Percentiles rank a stretch among this genome's conserved stretches.
Conservation (phyloP, 2,329 filamentous ascomycete species). For the Alternaria incomplexa region DNA sequence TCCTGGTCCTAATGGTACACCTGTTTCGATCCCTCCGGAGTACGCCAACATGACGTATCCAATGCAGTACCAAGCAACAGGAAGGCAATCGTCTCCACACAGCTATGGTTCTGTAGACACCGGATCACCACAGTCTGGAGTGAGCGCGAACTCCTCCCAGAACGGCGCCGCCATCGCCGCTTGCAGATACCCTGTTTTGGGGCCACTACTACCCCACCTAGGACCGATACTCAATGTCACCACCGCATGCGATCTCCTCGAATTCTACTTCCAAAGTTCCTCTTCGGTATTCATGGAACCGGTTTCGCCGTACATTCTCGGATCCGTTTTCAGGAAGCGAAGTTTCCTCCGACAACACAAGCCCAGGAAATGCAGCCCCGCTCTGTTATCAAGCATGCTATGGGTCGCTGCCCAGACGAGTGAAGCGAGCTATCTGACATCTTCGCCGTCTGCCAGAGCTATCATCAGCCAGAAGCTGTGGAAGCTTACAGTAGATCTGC, state of each 20-base stretch:
- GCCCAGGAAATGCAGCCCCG: constrained; percentile 81
- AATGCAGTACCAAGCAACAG: constrained; percentile 36
- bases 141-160: constrained; percentile 43
- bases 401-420: constrained; percentile 93
- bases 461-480: constrained; percentile 87
- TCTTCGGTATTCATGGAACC: constrained; percentile 88
- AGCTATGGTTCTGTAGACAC: constrained; percentile 46
- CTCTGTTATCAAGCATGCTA: constrained; percentile 89
- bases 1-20: constrained; percentile 32
- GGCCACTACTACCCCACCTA: constrained; percentile 82
- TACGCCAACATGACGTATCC: constrained; percentile 43
- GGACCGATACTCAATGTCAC: constrained; percentile 77
- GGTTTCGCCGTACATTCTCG: constrained; percentile 86
- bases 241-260: constrained; percentile 86
- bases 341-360: constrained; percentile 85
- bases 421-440: constrained; percentile 83
- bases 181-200: constrained; percentile 79
- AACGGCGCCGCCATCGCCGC: constrained; percentile 26
- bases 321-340: constrained; percentile 85
- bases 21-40: constrained; percentile 37
- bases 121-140: constrained; percentile 44
- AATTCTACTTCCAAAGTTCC: constrained; percentile 89
- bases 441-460: constrained; percentile 78
- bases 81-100: constrained; percentile 40
- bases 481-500: constrained; percentile 80